Base-by-base conservation (phyloP, 129 eudicot species). In the Heracleum sosnowskyi region DNA sequence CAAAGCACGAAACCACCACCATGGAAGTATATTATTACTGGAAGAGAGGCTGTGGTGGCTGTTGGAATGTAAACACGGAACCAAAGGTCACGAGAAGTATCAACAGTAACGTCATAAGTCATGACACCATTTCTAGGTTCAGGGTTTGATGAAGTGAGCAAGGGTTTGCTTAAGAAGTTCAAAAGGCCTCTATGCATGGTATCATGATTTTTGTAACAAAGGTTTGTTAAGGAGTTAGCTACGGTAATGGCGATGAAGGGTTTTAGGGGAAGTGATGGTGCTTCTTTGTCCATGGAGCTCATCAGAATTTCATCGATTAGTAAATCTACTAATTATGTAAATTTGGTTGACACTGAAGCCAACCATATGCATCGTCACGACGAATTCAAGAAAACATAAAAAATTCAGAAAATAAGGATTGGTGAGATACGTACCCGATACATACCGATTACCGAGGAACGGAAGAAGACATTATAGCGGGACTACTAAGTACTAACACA, bases 61-160 rank as follows among this genome's bases (percentile, higher is more conserved):
- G 75, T 15, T 2, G 90, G 88, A 75, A 44, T 78, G 79, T 73
- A 88, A 84, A 88, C 63, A 36, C 92, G 90, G 73, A 88, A 86
- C 92, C 92, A 88, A 55, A 88, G 92, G 31, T 82, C 39, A 69
- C 88, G 88, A 28, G 83, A 42, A 36, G 90, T 73, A 77, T 88
- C 88, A 26, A 86, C 78, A 33, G 82, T 57, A 83, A 79, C 40
- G 79, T 88, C 92, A 46, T 29, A 53, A 82, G 92, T 28, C 3
- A n/a, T 42, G 76, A 88, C 90, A 64, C 85, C 86, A 66, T 84
- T 70, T 53, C 79, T 22, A 13, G 92, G 86, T 6, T 66, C 81
- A 73, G 78, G 44, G 28, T 66, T 44, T 10, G 92, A 29, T 0
- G 88, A 74, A 9, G 78, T 60, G 17, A 60, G 68, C 0, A 60